phyloP scores from a whole-genome alignment of 805 yeast species.

The Nakazawaea peltata region DNA sequence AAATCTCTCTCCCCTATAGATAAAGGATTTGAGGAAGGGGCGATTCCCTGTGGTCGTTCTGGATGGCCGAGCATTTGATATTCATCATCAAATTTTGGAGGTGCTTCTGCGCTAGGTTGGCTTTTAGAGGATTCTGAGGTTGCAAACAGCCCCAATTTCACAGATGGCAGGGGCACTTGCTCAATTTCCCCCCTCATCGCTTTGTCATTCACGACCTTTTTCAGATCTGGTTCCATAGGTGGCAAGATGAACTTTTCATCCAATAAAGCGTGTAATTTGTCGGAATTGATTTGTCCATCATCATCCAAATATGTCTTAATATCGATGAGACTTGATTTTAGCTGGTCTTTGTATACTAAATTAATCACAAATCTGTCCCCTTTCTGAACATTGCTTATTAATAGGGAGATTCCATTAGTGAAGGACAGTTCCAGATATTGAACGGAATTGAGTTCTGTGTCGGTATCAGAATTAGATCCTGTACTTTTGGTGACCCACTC shows the following conservation, averaged over 20 bases:
- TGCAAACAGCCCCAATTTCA: too few species aligned
- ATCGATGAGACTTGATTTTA: slow-evolving; percentile 2
- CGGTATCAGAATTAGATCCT: not conserved
- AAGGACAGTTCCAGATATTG: too few species aligned
- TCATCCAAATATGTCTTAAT: not conserved
- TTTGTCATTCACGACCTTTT: too few species aligned
- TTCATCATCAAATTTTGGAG: slow-evolving; percentile 11
- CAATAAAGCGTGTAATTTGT: too few species aligned
- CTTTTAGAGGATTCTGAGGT: too few species aligned
- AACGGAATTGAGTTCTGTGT: not conserved
- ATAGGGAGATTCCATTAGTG: slow-evolving; percentile 1
- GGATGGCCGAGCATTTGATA: slow-evolving; percentile 6
- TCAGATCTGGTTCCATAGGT: too few species aligned
- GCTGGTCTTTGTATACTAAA: not conserved
- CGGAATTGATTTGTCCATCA: too few species aligned
- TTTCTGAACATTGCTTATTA: not conserved
- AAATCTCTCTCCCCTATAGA: slow-evolving; percentile 44
- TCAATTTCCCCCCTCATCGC: too few species aligned
- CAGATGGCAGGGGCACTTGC: too few species aligned
- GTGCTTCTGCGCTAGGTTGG: slow-evolving; percentile 3
- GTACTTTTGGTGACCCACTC: not conserved
- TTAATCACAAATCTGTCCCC: not conserved
- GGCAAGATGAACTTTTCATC: too few species aligned
- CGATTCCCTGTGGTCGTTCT: not conserved
- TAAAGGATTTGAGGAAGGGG: not conserved